Evolutionary conservation across 306 rosid species (phyloP), one percentile per base, ranked within the genome.

Genomic region (Dryas alaskensis): DNA sequence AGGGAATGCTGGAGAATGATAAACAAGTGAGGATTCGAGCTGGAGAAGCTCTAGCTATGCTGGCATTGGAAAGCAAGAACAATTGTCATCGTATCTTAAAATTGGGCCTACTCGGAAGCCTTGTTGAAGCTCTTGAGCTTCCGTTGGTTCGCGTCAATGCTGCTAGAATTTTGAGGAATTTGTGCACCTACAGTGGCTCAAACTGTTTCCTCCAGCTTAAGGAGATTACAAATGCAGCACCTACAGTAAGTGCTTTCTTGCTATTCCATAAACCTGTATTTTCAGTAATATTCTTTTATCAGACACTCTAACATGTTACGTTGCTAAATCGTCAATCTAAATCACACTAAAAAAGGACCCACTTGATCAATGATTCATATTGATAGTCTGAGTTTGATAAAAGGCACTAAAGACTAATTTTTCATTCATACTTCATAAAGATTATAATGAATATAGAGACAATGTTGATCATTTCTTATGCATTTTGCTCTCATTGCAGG

Each of bases 31-130:
- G 85, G 43, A 83, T 50, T 31, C 91, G 86, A 19, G 93, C 99
- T 48, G 99, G 98, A 16, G 96, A 95, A 85, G 98, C 99, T n/a
- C 74, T 95, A 39, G 88, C 99, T 44, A 87, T 90, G 92, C 86
- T 92, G 79, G 97, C 86, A 59, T 77, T 92, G 70, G 98, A 92
- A 69, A 95, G 98, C 84, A 73, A 76, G 79, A 83, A 74, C 61
- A 95, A 95, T 43, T 90, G 98, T 53, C 78, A 84, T 47, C 73
- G 96, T 12, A 81, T 92, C 75, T 66, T 90, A 75, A 95, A 76
- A 77, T 51, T 92, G 79, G 78, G 70, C 16, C 83, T 83, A 8
- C 73, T 86, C 44, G 88, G 77, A 59, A 83, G 81, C 80, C 92
- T 95, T 4, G 79, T 83, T 11, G 83, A 61, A 55, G 83, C 92